Evolutionary conservation across 305 asterid species (phyloP), one percentile per base, ranked within the genome.

Genomic region (Fraxinus paxiana): DNA sequence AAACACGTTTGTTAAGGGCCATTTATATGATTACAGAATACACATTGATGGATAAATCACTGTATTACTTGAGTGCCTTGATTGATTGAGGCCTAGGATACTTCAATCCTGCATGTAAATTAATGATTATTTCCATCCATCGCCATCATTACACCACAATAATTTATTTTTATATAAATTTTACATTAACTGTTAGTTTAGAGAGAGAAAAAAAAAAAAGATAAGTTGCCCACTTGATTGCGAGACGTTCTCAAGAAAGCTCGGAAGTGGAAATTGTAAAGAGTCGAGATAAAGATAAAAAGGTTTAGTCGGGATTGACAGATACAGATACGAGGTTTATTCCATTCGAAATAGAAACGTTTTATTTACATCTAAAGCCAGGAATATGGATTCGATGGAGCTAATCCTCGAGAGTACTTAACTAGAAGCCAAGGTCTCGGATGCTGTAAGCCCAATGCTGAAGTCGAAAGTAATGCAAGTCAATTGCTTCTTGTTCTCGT

Each of bases 401-500:
- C 59, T 28, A 43, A 61, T 82, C 85, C 75, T 76, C 38, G 5
- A 65, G 17, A 9, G 15, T 20, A 46, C 78, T 65, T 83, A 94
- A 37, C 87, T 84, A 56, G 72, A 89, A 72, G 97, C 97, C 81
- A 88, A 37, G 83, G 35, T 26, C 63, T 87, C 92, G 51, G 88
- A 84, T 67, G 87, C 91, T 1, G 81, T 9, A 38, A 91, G 87
- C 22, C 91, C 88, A 38, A 95, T 88, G 89, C 92, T 87, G 91
- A 95, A 95, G 86, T 87, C 88, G 56, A 94, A 91, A 77, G 76
- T 85, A 67, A 95, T 90, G 94, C 99, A 95, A 5, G 98, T 87
- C 84, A 95, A 77, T 80, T 87, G 80, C 59, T 88, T 63, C 38
- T 89, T 87, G 72, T 87, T 79, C 12, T 54, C 92, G 75, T 90